Percentiles rank a stretch among this genome's conserved stretches.
Evolutionary conservation across 176 grass and related monocot species (phyloP).

Genomic region (sorghum (Sorghum bicolor)): DNA sequence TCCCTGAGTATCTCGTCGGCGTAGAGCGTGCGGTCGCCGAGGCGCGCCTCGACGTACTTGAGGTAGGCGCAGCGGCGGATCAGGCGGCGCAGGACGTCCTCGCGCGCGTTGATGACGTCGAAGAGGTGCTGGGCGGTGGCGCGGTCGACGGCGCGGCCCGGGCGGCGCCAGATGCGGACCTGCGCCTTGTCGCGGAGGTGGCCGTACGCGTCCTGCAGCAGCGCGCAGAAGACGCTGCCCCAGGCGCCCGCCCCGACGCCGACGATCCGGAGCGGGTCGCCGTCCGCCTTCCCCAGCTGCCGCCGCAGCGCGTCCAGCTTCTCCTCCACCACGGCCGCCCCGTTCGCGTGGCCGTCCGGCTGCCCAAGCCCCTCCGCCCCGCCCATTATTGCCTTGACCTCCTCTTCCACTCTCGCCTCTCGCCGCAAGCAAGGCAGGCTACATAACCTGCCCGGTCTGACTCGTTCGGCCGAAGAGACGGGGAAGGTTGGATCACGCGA

Average conservation of each 20-base stretch:
- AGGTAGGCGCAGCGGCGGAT: conserved; percentile 81
- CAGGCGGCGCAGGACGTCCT: conserved; percentile 83
- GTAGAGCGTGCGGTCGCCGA: conserved; percentile 81
- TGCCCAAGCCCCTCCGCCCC: conserved; percentile 30
- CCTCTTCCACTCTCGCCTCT: neutral
- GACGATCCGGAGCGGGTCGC: conserved; percentile 78
- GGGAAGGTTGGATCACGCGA: conserved; percentile 9
- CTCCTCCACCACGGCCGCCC: conserved; percentile 46
- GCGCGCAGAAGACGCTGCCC: conserved; percentile 93
- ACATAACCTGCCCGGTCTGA: neutral
- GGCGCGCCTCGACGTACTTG: conserved; percentile 89
- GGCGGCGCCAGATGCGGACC: conserved; percentile 85
- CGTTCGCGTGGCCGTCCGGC: conserved; percentile 63
- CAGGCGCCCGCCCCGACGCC: conserved; percentile 90
- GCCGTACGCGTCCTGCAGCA: conserved; percentile 91
- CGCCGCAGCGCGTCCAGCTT: conserved; percentile 81
- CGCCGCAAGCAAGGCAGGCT: conserved; percentile 23
- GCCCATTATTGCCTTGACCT: conserved; percentile 37
- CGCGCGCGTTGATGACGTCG: conserved; percentile 90
- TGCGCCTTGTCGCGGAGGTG: conserved; percentile 91
- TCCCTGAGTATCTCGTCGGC: conserved; percentile 96
- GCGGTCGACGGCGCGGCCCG: conserved; percentile 75
- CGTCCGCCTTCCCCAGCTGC: conserved; percentile 71
- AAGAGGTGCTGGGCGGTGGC: conserved; percentile 83
- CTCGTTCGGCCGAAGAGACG: conserved; percentile 4